Evolutionary conservation across 495 filamentous ascomycete species (phyloP).

Genomic region (Stereocaulon alpinum): DNA sequence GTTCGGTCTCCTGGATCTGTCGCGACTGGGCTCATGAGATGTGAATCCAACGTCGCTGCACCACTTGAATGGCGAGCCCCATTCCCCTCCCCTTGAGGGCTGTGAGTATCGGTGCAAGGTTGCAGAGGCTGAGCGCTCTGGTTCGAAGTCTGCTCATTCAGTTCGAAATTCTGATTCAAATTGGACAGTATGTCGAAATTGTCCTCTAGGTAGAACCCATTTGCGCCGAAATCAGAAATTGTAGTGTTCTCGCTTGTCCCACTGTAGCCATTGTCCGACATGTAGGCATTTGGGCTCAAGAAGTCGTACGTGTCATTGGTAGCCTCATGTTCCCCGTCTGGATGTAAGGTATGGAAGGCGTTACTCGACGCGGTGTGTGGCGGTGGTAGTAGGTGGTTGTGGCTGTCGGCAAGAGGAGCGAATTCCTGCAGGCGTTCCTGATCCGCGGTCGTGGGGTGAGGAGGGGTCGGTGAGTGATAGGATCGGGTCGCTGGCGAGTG

Average conservation of each 20-base stretch:
- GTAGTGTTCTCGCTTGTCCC: constrained; percentile 19
- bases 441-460: not conserved
- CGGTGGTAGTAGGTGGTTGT: constrained; percentile 6
- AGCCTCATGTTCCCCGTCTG: constrained; percentile 3
- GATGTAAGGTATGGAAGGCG: constrained; percentile 3
- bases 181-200: constrained; percentile 15
- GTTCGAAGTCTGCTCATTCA: constrained; percentile 1
- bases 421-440: constrained; percentile 4
- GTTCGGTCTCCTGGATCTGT: constrained; percentile 17
- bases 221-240: constrained; percentile 8
- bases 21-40: constrained; percentile 23
- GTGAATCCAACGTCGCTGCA: constrained; percentile 18
- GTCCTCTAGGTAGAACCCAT: constrained; percentile 15
- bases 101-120: constrained; percentile 2
- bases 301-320: constrained; percentile 14
- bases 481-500: constrained; percentile 12
- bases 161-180: not conserved
- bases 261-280: constrained; percentile 21
- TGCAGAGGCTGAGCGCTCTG: not conserved
- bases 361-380: constrained; percentile 2
- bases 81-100: not conserved
- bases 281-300: constrained; percentile 18
- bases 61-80: constrained; percentile 17
- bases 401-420: not conserved
- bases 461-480: constrained; percentile 17